Evolutionary conservation across 495 filamentous ascomycete genomes (phyloP).

Genomic region (Hyaloscypha variabilis): DNA sequence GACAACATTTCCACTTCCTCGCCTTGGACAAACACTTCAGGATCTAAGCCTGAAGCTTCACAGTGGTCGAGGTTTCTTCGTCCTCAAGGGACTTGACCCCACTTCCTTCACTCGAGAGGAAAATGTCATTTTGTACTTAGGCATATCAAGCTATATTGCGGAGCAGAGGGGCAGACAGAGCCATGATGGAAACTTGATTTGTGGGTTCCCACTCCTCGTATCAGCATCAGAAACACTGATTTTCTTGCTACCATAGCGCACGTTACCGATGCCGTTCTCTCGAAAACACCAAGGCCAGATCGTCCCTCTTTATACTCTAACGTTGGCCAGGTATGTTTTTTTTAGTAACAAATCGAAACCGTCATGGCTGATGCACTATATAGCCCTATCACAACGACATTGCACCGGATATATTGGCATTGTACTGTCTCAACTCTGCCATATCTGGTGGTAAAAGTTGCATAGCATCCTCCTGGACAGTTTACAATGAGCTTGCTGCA

Average conservation of each 20-base stretch:
- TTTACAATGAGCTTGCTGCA: conserved; percentile 67
- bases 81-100: conserved; percentile 57
- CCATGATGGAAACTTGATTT: conserved; percentile 36
- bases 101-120: conserved; percentile 53
- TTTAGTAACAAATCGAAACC: neutral
- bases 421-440: conserved; percentile 16
- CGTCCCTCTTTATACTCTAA: conserved; percentile 12
- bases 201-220: conserved; percentile 2
- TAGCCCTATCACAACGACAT: conserved; percentile 22
- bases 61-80: conserved; percentile 54
- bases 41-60: conserved; percentile 48
- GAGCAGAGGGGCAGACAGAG: conserved; percentile 60
- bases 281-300: neutral
- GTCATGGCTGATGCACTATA: neutral
- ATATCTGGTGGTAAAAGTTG: conserved; percentile 58
- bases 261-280: conserved; percentile 15
- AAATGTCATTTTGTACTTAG: conserved; percentile 56
- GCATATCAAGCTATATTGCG: conserved; percentile 59
- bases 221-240: neutral
- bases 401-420: conserved; percentile 15
- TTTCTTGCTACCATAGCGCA: neutral
- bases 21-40: conserved; percentile 49
- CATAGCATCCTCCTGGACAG: conserved; percentile 59
- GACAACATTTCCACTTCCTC: conserved; percentile 56
- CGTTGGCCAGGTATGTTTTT: conserved; percentile 7